Evolutionary conservation across 2,329 filamentous ascomycete genomes (phyloP).

Genomic region (Aspergillus bombycis): DNA sequence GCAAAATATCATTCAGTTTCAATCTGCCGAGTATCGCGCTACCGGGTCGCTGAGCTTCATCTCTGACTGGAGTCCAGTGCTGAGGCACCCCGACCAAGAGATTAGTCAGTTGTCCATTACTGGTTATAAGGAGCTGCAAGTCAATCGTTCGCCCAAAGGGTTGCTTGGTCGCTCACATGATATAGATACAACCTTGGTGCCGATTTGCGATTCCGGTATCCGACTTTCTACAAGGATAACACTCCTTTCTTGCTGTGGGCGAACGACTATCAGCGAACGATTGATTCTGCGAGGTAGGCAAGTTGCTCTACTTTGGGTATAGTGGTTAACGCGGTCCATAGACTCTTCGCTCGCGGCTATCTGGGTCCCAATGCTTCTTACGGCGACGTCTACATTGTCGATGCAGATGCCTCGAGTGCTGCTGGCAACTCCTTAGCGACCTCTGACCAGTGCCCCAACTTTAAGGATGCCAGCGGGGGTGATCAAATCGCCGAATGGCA

Average conservation of each 20-base stretch:
- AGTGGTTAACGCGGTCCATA: slow-evolving; percentile 60
- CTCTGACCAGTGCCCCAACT: slow-evolving; percentile 65
- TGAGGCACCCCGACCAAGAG: slow-evolving; percentile 59
- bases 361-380: slow-evolving; percentile 59
- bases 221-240: slow-evolving; percentile 53
- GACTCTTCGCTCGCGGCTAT: slow-evolving; percentile 63
- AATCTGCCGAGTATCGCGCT: slow-evolving; percentile 57
- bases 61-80: slow-evolving; percentile 59
- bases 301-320: not conserved
- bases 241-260: slow-evolving; percentile 63
- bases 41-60: slow-evolving; percentile 60
- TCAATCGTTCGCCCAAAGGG: not conserved
- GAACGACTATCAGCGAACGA: slow-evolving; percentile 63
- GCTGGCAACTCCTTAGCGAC: slow-evolving; percentile 66
- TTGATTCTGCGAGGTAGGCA: slow-evolving; percentile 27
- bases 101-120: slow-evolving; percentile 63
- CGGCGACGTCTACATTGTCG: slow-evolving; percentile 62
- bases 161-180: not conserved
- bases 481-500: slow-evolving; percentile 26
- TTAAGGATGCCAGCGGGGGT: slow-evolving; percentile 52
- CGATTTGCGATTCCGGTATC: slow-evolving; percentile 26
- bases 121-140: slow-evolving; percentile 60
- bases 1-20: slow-evolving; percentile 47
- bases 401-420: slow-evolving; percentile 56
- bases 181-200: slow-evolving; percentile 34